Base-by-base conservation (phyloP, 2,329 filamentous ascomycete genomes). In the Elsinoe australis region DNA sequence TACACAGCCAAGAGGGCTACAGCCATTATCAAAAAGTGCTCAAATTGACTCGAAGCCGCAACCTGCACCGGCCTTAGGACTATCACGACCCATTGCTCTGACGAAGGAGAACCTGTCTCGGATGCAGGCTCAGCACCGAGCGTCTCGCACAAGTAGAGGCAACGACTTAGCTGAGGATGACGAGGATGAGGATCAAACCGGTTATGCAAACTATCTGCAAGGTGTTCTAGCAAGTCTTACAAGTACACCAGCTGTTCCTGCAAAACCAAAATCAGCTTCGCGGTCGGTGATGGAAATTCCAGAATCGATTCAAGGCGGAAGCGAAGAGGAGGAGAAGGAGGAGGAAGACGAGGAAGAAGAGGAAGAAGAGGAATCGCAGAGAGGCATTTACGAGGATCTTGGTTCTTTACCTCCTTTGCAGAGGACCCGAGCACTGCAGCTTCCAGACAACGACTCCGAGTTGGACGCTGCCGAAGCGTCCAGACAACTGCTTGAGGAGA, bases 31-130 rank as follows among this genome's bases (percentile, higher is more conserved):
- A n/a, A n/a, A n/a, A n/a, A n/a, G n/a, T n/a, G n/a, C n/a, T n/a
- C n/a, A n/a, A n/a, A n/a, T n/a, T n/a, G n/a, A n/a, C n/a, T n/a
- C n/a, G n/a, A n/a, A n/a, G n/a, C n/a, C n/a, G n/a, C n/a, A n/a
- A n/a, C n/a, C n/a, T n/a, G n/a, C n/a, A n/a, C n/a, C n/a, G n/a
- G n/a, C n/a, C n/a, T n/a, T n/a, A 31, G 21, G 12, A 24, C 44
- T 24, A 22, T 6, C 14, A 6, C 7, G 26, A 29, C 7, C 12
- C 26, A 29, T 12, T 28, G 51, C 57, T 12, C 50, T 65, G 22
- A 65, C 62, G 2, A 56, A 56, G 49, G 60, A 56, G 7, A 65
- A 64, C 36, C 54, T 64, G 12, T 57, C 57, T 21, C 60, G 53
- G 46, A 59, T 62, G 33, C 57, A 64, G 52, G 59, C 56, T 21